Evolutionary conservation across 2,329 filamentous ascomycete genomes (phyloP).

Genomic region (Trichoderma polysporum): DNA sequence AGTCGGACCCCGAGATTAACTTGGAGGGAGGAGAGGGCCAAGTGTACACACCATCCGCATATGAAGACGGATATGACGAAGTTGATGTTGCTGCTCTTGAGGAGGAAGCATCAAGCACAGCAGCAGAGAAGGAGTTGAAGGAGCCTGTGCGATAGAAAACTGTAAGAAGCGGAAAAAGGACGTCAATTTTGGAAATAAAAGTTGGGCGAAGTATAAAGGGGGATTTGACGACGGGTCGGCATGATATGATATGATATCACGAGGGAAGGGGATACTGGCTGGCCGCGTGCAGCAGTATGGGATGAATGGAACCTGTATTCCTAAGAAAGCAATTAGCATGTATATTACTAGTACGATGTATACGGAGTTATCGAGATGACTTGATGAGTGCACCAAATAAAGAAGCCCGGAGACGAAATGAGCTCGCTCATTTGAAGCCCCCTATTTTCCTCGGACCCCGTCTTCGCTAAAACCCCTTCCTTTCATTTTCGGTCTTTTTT

Average conservation of each 20-base stretch:
- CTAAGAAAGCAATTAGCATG: conserved; percentile 1
- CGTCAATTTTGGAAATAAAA: not conserved
- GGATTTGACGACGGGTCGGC: not conserved
- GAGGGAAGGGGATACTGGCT: not conserved
- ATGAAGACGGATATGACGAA: conserved; percentile 36
- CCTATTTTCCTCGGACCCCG: not conserved
- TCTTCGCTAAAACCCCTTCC: not conserved
- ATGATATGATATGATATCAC: not conserved
- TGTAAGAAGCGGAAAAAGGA: not conserved
- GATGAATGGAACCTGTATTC: not conserved
- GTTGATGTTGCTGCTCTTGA: conserved; percentile 12
- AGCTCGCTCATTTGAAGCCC: conserved; percentile 9
- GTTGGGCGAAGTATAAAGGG: not conserved
- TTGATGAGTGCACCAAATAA: not conserved
- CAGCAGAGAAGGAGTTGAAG: not conserved
- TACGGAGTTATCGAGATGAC: conserved; percentile 4
- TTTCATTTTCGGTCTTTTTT: not conserved
- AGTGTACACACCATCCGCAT: conserved; percentile 49
- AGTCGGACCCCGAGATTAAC: conserved; percentile 66
- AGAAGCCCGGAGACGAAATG: conserved; percentile 8
- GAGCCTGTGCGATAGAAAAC: not conserved
- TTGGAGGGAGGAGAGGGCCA: conserved; percentile 48
- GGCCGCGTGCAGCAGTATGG: conserved; percentile 5
- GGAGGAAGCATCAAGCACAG: conserved; percentile 13
- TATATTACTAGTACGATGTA: conserved; percentile 10